These are phyloP conservation scores for Trypanosoma boissoni DNA, from an alignment of 208 protist genomes.

Conservation along the genomic window DNA sequence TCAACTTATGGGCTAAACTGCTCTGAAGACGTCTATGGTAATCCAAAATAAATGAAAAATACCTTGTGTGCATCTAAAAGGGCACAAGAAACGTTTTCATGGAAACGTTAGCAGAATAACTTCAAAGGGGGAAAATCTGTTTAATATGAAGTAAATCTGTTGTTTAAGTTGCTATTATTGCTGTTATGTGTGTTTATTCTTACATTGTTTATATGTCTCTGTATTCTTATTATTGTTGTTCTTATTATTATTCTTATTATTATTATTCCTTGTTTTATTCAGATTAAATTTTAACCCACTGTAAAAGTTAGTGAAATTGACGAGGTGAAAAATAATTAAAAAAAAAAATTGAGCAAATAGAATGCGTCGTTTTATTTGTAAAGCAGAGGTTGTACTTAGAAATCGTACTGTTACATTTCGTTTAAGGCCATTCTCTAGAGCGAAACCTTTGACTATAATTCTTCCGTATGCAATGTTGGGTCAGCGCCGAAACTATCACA, in stretches of 20 bases:
- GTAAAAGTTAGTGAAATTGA: not conserved
- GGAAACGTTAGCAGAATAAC: too few species aligned
- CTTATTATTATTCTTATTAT: too few species aligned
- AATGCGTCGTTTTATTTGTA: constrained; percentile 18
- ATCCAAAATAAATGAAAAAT: not conserved
- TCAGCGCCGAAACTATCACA: constrained; percentile 19
- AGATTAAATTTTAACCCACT: too few species aligned
- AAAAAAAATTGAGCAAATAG: too few species aligned
- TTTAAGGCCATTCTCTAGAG: not conserved
- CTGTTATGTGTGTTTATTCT: constrained; percentile 1
- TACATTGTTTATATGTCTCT: too few species aligned
- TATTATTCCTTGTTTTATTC: too few species aligned
- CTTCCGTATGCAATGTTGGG: constrained; percentile 6
- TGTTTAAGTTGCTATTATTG: not conserved
- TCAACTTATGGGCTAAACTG: constrained; percentile 21
- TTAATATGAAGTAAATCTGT: too few species aligned
- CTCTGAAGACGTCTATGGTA: not conserved
- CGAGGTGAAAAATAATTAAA: not conserved
- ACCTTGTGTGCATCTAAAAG: not conserved
- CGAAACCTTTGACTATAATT: constrained; percentile 15
- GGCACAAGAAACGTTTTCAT: not conserved
- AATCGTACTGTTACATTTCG: constrained; percentile 15
- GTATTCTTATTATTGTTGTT: too few species aligned
- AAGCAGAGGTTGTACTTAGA: constrained; percentile 5
- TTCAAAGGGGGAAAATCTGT: too few species aligned